Evolutionary conservation across 1,284 basidiomycete species (phyloP), one percentile per base, ranked within the genome.

Genomic region (Bjerkandera adusta): DNA sequence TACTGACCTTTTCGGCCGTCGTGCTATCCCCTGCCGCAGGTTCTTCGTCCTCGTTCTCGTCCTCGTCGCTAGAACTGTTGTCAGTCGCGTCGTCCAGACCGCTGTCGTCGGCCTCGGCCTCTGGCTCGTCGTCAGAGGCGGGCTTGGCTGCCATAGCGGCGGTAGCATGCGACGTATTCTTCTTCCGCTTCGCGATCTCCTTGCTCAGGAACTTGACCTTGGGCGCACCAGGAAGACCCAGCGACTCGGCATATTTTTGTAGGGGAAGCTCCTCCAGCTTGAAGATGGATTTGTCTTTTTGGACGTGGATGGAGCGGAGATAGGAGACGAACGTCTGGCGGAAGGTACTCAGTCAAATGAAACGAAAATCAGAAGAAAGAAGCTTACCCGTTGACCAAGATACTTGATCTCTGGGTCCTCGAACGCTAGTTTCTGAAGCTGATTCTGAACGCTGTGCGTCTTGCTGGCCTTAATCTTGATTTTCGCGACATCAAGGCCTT

Each of bases 401-500:
- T 98, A 97, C 67, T 99, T 99, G 67, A 99, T 88, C 65, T 99
- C 93, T 0, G 94, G 90, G 52, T 97, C 94, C 68, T 94, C 86
- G 74, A 99, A 99, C 1, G 91, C 88, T 43, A 97, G 81, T 43
- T 84, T 91, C 67, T 99, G 97, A 47, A 99, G 75, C 66, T 95
- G 89, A 59, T 91, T 90, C 60, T 86, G 77, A 50, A 97, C 85
- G 57, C 78, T 85, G 61, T 90, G 85, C 46, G 90, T 89, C 72
- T 92, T 97, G 69, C 89, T 95, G 52, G 83, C 77, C 62, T 87
- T 86, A 55, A 95, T 89, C 69, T 97, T 97, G 70, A 97, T 96
- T 63, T 84, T 85, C 57, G 85, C 76, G 6, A 92, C 73, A 46
- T 81, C 75, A 27, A 99, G 77, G 8, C 78, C 78, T 65, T 93